Conservation (phyloP, 176 grass and related monocot species). For the Coix lacrymajobi region DNA sequence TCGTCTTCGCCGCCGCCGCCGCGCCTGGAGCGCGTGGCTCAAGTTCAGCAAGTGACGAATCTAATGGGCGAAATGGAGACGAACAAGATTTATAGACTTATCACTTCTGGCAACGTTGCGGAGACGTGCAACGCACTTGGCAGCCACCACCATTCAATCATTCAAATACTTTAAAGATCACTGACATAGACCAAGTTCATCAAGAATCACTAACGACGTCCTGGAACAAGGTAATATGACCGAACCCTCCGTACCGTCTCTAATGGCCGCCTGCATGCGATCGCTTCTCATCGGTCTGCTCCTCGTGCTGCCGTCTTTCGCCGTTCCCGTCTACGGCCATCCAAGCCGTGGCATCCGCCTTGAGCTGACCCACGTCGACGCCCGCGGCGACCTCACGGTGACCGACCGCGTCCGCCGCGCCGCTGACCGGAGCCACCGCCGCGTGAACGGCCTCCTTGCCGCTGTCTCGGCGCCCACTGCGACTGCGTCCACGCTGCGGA, state of each 20-base stretch:
- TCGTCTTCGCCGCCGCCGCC: neutral
- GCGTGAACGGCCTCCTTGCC: constrained; percentile 27
- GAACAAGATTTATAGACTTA: neutral
- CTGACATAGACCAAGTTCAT: neutral
- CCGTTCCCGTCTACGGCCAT: neutral
- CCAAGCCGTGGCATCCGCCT: constrained; percentile 26
- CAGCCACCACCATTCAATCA: neutral
- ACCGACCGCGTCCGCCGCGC: constrained; percentile 40
- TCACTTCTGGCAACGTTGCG: neutral
- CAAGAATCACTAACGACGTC: neutral
- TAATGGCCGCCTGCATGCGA: constrained; percentile 9
- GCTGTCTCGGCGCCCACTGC: neutral
- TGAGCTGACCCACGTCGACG: constrained; percentile 41
- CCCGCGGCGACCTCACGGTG: constrained; percentile 5
- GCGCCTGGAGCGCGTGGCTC: neutral
- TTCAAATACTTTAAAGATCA: neutral
- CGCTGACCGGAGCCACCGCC: constrained; percentile 32
- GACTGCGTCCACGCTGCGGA: neutral
- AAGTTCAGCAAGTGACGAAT: neutral
- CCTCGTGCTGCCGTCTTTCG: neutral
- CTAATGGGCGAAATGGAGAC: neutral
- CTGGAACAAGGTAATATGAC: neutral
- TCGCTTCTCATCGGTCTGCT: constrained; percentile 23
- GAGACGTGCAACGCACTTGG: neutral
- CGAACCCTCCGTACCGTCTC: neutral